Evolutionary conservation across 1,284 basidiomycete species (phyloP).

Genomic region (Wolfiporia cocos): DNA sequence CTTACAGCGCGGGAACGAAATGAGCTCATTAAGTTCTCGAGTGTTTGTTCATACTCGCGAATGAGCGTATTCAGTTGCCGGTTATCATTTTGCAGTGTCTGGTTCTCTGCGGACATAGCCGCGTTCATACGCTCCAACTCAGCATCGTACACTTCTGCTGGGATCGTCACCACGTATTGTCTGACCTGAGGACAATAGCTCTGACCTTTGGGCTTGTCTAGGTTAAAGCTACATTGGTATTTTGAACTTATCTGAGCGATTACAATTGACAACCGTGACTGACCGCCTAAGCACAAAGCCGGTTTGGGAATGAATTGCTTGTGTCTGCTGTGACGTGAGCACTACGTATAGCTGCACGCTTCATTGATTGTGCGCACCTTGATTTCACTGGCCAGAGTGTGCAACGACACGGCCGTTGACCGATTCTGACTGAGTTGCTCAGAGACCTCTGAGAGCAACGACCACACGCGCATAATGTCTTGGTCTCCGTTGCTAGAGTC

Average conservation of each 20-base stretch:
- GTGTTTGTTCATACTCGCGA: constrained; percentile 94
- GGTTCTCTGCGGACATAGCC: constrained; percentile 82
- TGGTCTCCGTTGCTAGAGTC: constrained; percentile 33
- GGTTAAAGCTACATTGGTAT: constrained; percentile 64
- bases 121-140: constrained; percentile 90
- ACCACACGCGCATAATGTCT: constrained; percentile 67
- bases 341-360: neutral
- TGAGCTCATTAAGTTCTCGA: constrained; percentile 93
- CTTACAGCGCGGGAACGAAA: constrained; percentile 90
- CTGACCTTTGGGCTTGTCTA: constrained; percentile 83
- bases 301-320: constrained; percentile 68
- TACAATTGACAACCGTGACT: constrained; percentile 11
- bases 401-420: constrained; percentile 47
- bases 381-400: constrained; percentile 66
- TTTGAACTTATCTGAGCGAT: neutral
- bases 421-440: constrained; percentile 85
- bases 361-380: constrained; percentile 64
- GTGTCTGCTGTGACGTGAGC: constrained; percentile 34
- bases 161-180: neutral
- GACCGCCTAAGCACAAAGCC: constrained; percentile 89
- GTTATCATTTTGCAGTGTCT: constrained; percentile 87
- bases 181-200: neutral
- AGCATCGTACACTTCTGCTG: constrained; percentile 83
- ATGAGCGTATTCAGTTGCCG: constrained; percentile 88
- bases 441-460: constrained; percentile 70